A percentile compares a stretch with the other conserved stretches of the same genome.
phyloP scores from a whole-genome alignment of 2,329 filamentous ascomycete genomes.

The Zalaria obscura region DNA sequence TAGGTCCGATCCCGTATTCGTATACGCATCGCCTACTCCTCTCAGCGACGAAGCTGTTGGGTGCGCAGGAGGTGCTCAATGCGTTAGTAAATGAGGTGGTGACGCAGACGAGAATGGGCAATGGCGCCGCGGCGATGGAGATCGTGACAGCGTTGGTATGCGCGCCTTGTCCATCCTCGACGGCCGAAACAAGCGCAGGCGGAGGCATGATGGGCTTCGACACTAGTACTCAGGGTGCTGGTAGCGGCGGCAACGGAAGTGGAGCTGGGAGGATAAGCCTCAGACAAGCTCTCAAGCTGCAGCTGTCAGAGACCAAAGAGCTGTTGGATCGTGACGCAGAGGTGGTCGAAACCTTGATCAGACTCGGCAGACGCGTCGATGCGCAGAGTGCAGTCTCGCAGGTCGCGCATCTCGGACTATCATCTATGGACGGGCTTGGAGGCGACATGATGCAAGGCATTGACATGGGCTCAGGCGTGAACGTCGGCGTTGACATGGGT shows the following conservation, averaged over 20 bases:
- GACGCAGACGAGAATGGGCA: slow-evolving; percentile 44
- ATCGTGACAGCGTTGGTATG: slow-evolving; percentile 56
- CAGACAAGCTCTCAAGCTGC: slow-evolving; percentile 25
- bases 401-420: slow-evolving; percentile 19
- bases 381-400: slow-evolving; percentile 45
- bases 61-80: slow-evolving; percentile 44
- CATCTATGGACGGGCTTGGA: slow-evolving; percentile 10
- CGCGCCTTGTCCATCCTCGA: slow-evolving; percentile 35
- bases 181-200: no score
- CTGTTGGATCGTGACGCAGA: slow-evolving; percentile 45
- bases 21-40: slow-evolving; percentile 64
- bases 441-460: slow-evolving; percentile 21
- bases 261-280: neutral
- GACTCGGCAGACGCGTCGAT: slow-evolving; percentile 16
- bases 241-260: slow-evolving; percentile 1
- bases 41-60: slow-evolving; percentile 44
- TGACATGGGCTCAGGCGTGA: slow-evolving; percentile 11
- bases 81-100: slow-evolving; percentile 55
- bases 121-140: slow-evolving; percentile 50
- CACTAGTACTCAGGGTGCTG: neutral
- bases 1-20: slow-evolving; percentile 40
- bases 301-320: slow-evolving; percentile 35
- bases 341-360: slow-evolving; percentile 33
- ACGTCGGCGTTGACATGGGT: slow-evolving; percentile 4
- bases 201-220: slow-evolving; percentile 1